Evolutionary conservation across 1,139 yeast species (phyloP), one percentile per base, ranked within the genome.

Genomic region (Pichia sp.): DNA sequence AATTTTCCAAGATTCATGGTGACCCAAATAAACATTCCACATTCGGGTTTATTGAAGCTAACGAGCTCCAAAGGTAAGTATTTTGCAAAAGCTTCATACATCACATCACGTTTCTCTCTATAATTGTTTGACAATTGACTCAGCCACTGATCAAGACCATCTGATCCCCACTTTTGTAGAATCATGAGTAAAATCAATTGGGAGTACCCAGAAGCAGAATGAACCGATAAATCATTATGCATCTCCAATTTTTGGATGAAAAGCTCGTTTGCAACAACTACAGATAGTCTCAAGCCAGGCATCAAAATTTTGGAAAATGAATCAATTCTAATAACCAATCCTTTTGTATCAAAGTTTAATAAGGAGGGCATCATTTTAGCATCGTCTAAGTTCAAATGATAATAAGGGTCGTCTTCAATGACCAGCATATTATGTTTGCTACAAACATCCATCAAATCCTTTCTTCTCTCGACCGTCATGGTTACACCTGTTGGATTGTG

Each of bases 241-340:
- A 76, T 65, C 33, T 69, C 57, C 45, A 61, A 62, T 54, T 75
- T 67, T 49, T 73, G 72, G 45, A 79, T 67, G 34, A 88, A 68
- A 27, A 58, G 64, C 34, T 73, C 72, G 65, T 85, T 92, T 11
- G 81, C 88, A 3, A 84, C 81, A 49, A 88, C 74, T 75, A 88
- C 83, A 10, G 95, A 92, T 44, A 85, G 65, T 61, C 97, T 76
- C 45, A 82, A 63, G 38, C 97, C 97, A 1, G 97, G 97, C 28
- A 95, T 95, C 51, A 88, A 67, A 40, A 87, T 90, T 71, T 90
- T 90, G 50, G 96, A 87, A 64, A 85, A 81, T 1, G 97, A 85
- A 63, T 90, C 97, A 57, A 90, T 73, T 61, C 97, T 77, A 45
- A 90, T 61, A 29, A 90, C 96, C 53, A 95, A 73, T 35, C 95